These are phyloP conservation scores for Auricularia heimuer DNA, from an alignment of 768 basidiomycete genomes.

Conservation along the genomic window DNA sequence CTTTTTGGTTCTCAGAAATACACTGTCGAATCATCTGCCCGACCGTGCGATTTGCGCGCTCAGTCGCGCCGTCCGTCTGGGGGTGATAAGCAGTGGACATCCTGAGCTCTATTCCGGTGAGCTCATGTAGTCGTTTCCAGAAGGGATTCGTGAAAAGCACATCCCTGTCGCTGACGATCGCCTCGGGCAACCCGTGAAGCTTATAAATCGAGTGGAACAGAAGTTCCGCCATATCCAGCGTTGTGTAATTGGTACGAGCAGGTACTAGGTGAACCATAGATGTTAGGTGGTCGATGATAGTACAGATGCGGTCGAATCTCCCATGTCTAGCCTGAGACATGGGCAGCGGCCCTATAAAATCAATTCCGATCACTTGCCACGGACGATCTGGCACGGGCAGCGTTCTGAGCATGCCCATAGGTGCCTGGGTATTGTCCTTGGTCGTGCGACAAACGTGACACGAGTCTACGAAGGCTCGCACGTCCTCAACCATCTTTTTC, in stretches of 20 bases:
- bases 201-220: constrained; percentile 27
- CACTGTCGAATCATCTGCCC: constrained; percentile 3
- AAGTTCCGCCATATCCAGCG: constrained; percentile 26
- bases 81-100: constrained; percentile 30
- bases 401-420: constrained; percentile 17
- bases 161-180: constrained; percentile 25
- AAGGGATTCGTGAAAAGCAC: constrained; percentile 24
- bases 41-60: constrained; percentile 11
- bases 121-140: constrained; percentile 17
- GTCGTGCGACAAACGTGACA: too few relatives aligned
- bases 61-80: constrained; percentile 26
- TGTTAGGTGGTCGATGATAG: constrained; percentile 18
- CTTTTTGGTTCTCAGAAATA: constrained; percentile 14
- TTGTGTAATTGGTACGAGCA: constrained; percentile 19
- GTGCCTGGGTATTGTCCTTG: constrained; percentile 8
- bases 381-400: constrained; percentile 16
- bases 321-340: constrained; percentile 14
- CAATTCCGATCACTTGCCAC: constrained; percentile 21
- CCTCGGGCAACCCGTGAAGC: constrained; percentile 22
- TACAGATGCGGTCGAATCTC: constrained; percentile 15
- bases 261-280: constrained; percentile 21
- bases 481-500: too few relatives aligned
- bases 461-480: too few relatives aligned
- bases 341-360: constrained; percentile 19
- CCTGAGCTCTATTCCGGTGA: constrained; percentile 20